Evolutionary conservation across 2,329 filamentous ascomycete species (phyloP), one percentile per base, ranked within the genome.

Genomic region (Thelonectria blattea): DNA sequence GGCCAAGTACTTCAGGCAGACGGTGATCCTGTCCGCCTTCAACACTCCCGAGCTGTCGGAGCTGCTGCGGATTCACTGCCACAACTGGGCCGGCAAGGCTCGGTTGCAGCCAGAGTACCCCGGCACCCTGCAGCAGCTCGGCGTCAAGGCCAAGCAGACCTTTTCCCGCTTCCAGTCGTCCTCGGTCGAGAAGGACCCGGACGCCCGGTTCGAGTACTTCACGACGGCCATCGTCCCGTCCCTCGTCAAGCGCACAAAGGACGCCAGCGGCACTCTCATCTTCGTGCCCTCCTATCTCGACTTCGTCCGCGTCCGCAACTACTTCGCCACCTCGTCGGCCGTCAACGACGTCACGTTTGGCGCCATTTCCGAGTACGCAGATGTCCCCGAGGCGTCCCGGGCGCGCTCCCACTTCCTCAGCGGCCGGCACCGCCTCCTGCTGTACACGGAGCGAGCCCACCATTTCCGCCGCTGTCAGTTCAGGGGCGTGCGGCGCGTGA

Each of bases 391-490:
- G 65, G 89, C 93, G 30, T 89, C 92, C 43, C 88, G 94, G 41
- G 92, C 94, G 9, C 85, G 94, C 22, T 93, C 91, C 12, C 91
- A 97, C 73, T 98, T 99, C 77, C 80, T 92, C 65, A 90, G 82
- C 41, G 95, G 93, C 5, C 84, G 93, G 15, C 91, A 97, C 73
- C 87, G 87, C 18, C 84, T 98, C 17, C 78, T 99, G 41, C 81
- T 99, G 15, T 99, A 98, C 78, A 96, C 93, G 2, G 94, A 96
- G 75, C 88, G 95, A 60, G 91, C 93, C n/a, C 95, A 99, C 77
- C 95, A 99, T 76, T 98, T 98, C 82, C 88, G 92, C 51, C 85
- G 95, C n/a, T 93, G 95, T 72, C 85, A 86, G 66, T 83, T 99
- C 55, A 85, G 87, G 37, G 95, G 95, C 20, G 92, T 95, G 14